Conservation (phyloP, 2,329 filamentous ascomycete species). For the Botrytis porri region DNA sequence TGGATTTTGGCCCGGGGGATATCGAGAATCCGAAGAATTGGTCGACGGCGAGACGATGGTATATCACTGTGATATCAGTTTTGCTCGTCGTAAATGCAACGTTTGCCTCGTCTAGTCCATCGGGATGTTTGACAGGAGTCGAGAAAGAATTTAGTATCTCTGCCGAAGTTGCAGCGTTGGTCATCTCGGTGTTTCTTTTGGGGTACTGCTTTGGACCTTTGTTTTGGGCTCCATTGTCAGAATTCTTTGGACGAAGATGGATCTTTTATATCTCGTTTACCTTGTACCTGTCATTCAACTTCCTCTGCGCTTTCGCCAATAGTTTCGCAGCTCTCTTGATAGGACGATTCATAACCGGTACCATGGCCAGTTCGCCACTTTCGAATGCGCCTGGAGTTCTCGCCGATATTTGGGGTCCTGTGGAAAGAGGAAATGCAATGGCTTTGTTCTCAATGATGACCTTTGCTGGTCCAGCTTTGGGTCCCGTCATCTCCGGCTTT, state of each 20-base stretch:
- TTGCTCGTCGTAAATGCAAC: constrained; percentile 44
- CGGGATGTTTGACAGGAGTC: constrained; percentile 41
- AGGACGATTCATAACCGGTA: constrained; percentile 63
- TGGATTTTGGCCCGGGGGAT: constrained; percentile 45
- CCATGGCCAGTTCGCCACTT: constrained; percentile 59
- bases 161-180: constrained; percentile 41
- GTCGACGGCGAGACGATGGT: constrained; percentile 40
- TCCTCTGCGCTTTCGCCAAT: constrained; percentile 54
- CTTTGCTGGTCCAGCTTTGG: constrained; percentile 54
- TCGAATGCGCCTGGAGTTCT: constrained; percentile 62
- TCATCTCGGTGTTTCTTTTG: constrained; percentile 46
- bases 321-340: constrained; percentile 60
- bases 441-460: constrained; percentile 62
- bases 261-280: constrained; percentile 59
- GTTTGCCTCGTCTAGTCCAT: constrained; percentile 44
- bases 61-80: constrained; percentile 41
- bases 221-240: constrained; percentile 42
- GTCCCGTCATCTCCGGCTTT: constrained; percentile 52
- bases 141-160: constrained; percentile 39
- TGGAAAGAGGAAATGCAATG: constrained; percentile 55
- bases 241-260: constrained; percentile 59
- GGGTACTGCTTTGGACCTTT: constrained; percentile 47
- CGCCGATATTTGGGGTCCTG: constrained; percentile 57
- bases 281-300: constrained; percentile 59
- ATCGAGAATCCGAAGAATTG: constrained; percentile 45